These are phyloP conservation scores for Blastobotrys chiropterorum DNA, from an alignment of 805 yeast genomes.

Conservation along the genomic window DNA sequence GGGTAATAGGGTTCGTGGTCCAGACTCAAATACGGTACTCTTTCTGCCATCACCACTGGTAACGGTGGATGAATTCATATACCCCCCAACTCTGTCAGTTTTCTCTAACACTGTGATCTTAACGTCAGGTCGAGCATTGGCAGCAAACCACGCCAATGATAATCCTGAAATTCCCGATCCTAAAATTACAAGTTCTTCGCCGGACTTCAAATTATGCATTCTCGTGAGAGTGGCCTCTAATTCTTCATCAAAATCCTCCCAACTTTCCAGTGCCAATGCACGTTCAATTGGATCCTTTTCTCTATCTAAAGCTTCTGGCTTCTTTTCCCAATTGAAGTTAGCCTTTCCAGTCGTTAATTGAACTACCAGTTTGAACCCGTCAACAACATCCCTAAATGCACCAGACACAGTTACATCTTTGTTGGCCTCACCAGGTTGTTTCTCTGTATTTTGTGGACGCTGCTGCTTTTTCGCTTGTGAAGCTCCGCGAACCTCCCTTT, in stretches of 20 bases:
- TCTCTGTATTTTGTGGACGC: not conserved
- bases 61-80: constrained; percentile 47
- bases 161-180: constrained; percentile 92
- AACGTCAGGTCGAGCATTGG: constrained; percentile 71
- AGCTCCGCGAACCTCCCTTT: not conserved
- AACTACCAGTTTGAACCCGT: constrained; percentile 3
- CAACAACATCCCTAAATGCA: not conserved
- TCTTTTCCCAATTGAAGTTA: constrained; percentile 1
- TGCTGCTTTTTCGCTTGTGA: not conserved
- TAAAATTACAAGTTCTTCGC: constrained; percentile 53
- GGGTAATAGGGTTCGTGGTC: constrained; percentile 88
- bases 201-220: constrained; percentile 27
- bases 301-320: constrained; percentile 1
- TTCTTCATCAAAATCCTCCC: constrained; percentile 27
- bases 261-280: constrained; percentile 10
- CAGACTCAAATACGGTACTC: constrained; percentile 58
- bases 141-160: constrained; percentile 40
- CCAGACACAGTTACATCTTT: not conserved
- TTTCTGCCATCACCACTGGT: constrained; percentile 20
- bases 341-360: not conserved
- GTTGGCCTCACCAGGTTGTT: not conserved
- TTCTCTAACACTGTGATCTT: constrained; percentile 58
- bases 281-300: constrained; percentile 1
- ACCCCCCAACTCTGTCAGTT: constrained; percentile 62
- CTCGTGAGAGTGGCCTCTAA: constrained; percentile 25